Base-by-base conservation (phyloP, 371 early-diverging fungal species). In the Circinella umbellata region DNA sequence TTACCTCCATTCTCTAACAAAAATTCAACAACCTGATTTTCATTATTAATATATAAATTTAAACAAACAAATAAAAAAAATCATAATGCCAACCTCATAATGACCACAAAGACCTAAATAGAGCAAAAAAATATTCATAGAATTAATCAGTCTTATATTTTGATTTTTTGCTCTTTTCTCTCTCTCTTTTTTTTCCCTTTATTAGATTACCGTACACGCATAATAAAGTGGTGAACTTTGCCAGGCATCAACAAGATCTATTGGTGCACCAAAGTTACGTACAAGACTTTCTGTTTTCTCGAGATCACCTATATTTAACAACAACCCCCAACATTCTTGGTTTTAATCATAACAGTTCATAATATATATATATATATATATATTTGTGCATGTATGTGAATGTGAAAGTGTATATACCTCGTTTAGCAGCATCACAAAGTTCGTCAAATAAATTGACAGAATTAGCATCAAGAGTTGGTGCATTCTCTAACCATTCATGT, bases 201-300 rank as follows among this genome's bases (percentile, higher is more conserved):
- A 27, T 27, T 1, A 27, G 27, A 27, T 27, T 51, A 51, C 69
- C 75, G 64, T 73, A 80, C 82, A 82, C 13, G 79, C 75, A 66
- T 78, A 77, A 66, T 78, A 82, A n/a, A 82, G 55, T 3, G 82
- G 79, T 7, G 72, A 76, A 37, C 80, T 76, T 48, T 82, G 80
- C 77, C 78, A 82, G 2, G 61, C 49, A 54, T 82, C 82, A 14
- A 78, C 76, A 35, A 62, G 14, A 69, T 82, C 80, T 42, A 82
- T 75, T 34, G 78, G 78, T 1, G 76, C 78, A n/a, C 74, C 74
- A 67, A 78, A 78, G 61, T 75, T 73, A n/a, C 65, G 57, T 17
- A 82, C 78, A 35, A 82, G 69, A 59, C 72, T 75, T 63, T 80
- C 77, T 6, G 73, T 72, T 66, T 76, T 74, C 46, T 82, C 79